These are phyloP conservation scores for Flaveria trinervia DNA, from an alignment of 129 eudicot species.

Conservation along the genomic window DNA sequence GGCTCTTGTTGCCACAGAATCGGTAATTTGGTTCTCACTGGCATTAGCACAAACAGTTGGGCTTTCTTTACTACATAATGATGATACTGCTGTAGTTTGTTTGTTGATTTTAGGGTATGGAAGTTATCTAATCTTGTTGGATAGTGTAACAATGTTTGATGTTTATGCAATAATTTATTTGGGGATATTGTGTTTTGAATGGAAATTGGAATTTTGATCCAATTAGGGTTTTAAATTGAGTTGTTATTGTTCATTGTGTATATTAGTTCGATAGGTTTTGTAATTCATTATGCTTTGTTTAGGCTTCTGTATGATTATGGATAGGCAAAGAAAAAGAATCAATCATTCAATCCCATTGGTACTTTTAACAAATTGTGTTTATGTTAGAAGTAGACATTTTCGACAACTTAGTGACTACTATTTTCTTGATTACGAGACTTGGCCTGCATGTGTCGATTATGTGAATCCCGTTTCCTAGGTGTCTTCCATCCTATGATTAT, in stretches of 20 bases:
- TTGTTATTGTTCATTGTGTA: not conserved
- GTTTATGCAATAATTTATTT: not conserved
- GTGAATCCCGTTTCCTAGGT: too few relatives aligned
- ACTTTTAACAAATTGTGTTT: not conserved
- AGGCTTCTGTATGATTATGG: not conserved
- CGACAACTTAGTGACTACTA: not conserved
- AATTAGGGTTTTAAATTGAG: conserved; percentile 11
- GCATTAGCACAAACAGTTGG: conserved; percentile 21
- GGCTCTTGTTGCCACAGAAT: conserved; percentile 46
- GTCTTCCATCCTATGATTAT: not conserved
- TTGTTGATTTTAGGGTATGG: not conserved
- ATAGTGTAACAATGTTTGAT: too few relatives aligned
- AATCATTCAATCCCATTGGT: not conserved
- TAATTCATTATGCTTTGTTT: too few relatives aligned
- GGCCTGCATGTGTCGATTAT: too few relatives aligned
- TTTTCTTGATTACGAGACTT: not conserved
- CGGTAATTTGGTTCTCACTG: conserved; percentile 32
- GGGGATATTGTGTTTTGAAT: not conserved
- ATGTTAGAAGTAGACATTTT: not conserved
- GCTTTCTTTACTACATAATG: not conserved
- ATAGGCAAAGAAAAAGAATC: conserved; percentile 4
- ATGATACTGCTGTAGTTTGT: not conserved
- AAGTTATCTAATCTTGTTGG: too few relatives aligned
- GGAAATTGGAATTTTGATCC: conserved; percentile 13
- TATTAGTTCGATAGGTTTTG: not conserved